Percentiles rank a stretch among this genome's conserved stretches.
phyloP scores from a whole-genome alignment of 139 green algal species.

The Coelastrella sp. region DNA sequence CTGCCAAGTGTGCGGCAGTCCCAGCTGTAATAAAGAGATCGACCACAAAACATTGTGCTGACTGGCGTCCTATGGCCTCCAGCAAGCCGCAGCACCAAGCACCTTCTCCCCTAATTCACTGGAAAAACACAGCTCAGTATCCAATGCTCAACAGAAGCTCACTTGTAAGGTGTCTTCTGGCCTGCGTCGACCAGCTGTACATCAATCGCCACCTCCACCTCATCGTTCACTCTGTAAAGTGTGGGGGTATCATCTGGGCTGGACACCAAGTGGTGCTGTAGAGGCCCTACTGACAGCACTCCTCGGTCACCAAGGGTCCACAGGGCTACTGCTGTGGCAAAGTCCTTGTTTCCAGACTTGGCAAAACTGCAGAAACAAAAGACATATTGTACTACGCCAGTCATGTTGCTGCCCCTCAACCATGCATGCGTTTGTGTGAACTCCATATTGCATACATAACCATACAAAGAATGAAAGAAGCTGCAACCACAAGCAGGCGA shows the following conservation, averaged over 20 bases:
- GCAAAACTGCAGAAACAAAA: not conserved
- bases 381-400: not conserved
- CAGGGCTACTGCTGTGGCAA: constrained; percentile 71
- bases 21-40: no score
- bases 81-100: not conserved
- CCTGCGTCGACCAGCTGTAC: constrained; percentile 75
- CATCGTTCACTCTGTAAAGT: constrained; percentile 67
- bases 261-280: constrained; percentile 22
- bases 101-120: not conserved
- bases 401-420: not conserved
- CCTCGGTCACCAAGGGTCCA: constrained; percentile 88
- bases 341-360: constrained; percentile 74
- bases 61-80: no score
- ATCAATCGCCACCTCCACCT: constrained; percentile 82
- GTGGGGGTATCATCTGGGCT: not conserved
- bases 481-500: no score
- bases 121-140: no score
- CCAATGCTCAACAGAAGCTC: not conserved
- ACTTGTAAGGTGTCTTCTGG: constrained; percentile 76
- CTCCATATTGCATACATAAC: no score
- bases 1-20: no score
- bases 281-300: constrained; percentile 67
- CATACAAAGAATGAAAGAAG: no score
- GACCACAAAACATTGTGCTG: no score
- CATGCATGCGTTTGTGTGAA: no score